Evolutionary conservation across 1,284 basidiomycete species (phyloP).

Genomic region (Melampsora larici-populina): DNA sequence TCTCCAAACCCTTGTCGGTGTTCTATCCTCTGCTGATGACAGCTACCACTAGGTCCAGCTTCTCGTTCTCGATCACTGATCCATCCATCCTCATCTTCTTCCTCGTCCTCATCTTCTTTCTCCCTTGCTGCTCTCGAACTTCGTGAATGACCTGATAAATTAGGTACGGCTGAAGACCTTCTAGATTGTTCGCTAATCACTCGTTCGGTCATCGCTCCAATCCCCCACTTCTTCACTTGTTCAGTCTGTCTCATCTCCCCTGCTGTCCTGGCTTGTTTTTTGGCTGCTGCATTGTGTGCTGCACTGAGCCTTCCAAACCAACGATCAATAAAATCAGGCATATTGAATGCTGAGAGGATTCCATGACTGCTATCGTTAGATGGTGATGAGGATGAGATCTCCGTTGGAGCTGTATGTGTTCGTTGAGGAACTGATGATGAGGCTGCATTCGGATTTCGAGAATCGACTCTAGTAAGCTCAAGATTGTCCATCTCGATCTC

Average conservation of each 20-base stretch:
- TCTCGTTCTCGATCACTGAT: constrained; percentile 37
- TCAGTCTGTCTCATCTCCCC: neutral
- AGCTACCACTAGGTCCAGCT: too few relatives aligned
- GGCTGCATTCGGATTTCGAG: too few relatives aligned
- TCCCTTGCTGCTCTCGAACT: constrained; percentile 32
- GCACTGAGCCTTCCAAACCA: constrained; percentile 13
- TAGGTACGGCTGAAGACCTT: neutral
- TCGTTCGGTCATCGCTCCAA: constrained; percentile 25
- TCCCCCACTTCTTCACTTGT: constrained; percentile 14
- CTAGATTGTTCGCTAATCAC: constrained; percentile 9
- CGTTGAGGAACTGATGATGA: neutral
- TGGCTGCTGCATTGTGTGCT: constrained; percentile 34
- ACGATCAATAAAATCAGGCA: constrained; percentile 12
- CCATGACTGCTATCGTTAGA: neutral
- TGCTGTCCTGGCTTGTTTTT: constrained; percentile 26
- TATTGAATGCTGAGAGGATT: neutral
- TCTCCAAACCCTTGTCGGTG: neutral
- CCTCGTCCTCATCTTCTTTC: constrained; percentile 20
- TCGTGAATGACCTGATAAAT: constrained; percentile 14
- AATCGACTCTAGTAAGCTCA: neutral
- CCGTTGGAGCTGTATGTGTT: neutral
- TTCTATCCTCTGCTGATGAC: neutral
- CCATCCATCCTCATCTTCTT: constrained; percentile 22
- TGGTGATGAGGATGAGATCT: constrained; percentile 14
- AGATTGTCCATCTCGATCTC: neutral